Conservation (phyloP, 208 protist species). For the Eutreptiella sp. region DNA sequence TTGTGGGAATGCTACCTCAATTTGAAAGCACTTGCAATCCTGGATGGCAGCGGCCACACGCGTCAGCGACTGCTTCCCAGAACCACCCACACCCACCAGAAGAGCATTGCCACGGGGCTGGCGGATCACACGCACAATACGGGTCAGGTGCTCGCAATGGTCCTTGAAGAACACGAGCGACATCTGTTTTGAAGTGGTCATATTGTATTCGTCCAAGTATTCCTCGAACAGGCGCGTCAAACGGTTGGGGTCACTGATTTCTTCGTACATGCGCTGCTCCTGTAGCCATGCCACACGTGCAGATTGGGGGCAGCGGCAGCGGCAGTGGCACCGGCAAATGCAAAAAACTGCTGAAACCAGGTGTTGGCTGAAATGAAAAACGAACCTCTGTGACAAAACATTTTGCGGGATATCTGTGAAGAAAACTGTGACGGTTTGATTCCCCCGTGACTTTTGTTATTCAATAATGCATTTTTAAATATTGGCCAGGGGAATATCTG, state of each 20-base stretch:
- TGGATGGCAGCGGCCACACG: constrained; percentile 80
- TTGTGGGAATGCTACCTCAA: too few relatives aligned
- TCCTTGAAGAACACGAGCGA: constrained; percentile 97
- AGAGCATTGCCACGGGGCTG: constrained; percentile 93
- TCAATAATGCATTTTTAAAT: too few relatives aligned
- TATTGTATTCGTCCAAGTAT: constrained; percentile 87
- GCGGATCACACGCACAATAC: constrained; percentile 89
- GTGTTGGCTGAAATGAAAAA: too few relatives aligned
- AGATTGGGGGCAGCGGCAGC: too few relatives aligned
- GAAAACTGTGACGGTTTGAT: too few relatives aligned
- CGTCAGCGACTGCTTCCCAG: constrained; percentile 89
- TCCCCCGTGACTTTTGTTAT: too few relatives aligned
- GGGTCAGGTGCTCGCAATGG: constrained; percentile 89
- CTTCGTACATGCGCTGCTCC: constrained; percentile 76
- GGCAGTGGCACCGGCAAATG: too few relatives aligned
- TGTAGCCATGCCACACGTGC: too few relatives aligned
- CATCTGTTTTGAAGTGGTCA: constrained; percentile 72
- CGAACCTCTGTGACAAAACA: too few relatives aligned
- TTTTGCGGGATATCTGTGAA: too few relatives aligned
- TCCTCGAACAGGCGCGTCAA: constrained; percentile 68
- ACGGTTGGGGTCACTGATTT: constrained; percentile 60
- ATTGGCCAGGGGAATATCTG: too few relatives aligned
- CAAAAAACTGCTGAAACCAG: too few relatives aligned
- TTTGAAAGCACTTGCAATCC: constrained; percentile 77
- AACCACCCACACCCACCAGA: constrained; percentile 92